Base-by-base conservation (phyloP, 345 rosid species). In the Aquilaria malaccensis region DNA sequence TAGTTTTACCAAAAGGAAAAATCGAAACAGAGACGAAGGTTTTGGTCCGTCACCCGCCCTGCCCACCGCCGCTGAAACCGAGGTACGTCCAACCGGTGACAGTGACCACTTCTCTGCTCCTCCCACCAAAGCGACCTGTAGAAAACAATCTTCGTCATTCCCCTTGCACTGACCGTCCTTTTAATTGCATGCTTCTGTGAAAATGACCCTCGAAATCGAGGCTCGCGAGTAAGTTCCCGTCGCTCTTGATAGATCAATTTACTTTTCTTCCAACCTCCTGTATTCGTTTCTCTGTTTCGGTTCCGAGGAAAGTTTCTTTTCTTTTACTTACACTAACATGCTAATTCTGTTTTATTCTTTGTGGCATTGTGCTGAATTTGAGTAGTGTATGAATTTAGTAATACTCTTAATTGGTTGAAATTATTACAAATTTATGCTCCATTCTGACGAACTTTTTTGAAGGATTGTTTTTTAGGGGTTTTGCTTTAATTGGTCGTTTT, bases 171-270 rank as follows among this genome's bases (percentile, higher is more conserved):
- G 2, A 22, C 22, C 55, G 30, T 33, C 15, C 4, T 57, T 7
- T 22, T 59, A 15, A 10, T 2, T 9, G 30, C 14, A 30, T 13
- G 64, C 52, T 30, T 13, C 61, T 2, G n/a, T 63, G 63, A 82
- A 59, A 60, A 92, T 86, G 96, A 79, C 89, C 55, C 75, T 87
- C 41, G 98, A 93, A 83, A 89, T 93, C 77, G 98, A 93, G 75
- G 94, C 98, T 68, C 85, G 96, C 63, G 98, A 93, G 98, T 93
- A 74, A 78, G 95, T 60, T 59, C 14, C 56, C 58, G 7, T 67
- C 57, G 1, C n/a, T 30, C 2, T 7, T 30, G 15, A 9, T 51
- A 13, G 14, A 50, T 7, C 13, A 46, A 55, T 57, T 50, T 33
- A 37, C 37, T 31, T 10, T 55, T 55, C 37, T 3, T 7, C 33